Evolutionary conservation across 1,284 basidiomycete species (phyloP).

Genomic region (Irpex sp.): DNA sequence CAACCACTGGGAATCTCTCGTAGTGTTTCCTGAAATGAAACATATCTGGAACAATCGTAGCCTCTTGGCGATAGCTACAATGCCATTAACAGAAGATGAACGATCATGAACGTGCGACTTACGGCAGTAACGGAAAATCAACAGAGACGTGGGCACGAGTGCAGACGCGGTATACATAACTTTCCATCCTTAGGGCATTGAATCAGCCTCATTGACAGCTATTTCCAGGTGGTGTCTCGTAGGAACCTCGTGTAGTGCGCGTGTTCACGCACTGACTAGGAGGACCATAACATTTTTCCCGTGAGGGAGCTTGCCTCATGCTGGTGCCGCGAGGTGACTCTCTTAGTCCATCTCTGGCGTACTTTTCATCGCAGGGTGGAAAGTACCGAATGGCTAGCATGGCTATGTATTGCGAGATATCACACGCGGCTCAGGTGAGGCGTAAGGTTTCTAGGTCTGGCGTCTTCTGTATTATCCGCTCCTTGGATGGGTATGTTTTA

Average conservation of each 20-base stretch:
- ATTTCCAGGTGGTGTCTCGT: not conserved
- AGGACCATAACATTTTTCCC: not conserved
- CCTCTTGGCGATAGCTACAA: not conserved
- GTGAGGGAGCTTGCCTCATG: not conserved
- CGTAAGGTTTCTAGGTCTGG: not conserved
- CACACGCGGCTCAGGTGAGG: not conserved
- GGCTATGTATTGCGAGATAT: not conserved
- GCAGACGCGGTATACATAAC: not conserved
- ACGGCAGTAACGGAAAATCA: not conserved
- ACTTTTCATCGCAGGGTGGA: not conserved
- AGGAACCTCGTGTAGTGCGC: not conserved
- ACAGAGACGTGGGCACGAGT: not conserved
- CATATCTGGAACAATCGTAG: not conserved
- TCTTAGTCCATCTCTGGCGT: not conserved
- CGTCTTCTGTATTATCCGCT: not conserved
- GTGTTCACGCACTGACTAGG: not conserved
- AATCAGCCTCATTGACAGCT: not conserved
- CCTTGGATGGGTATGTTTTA: not conserved
- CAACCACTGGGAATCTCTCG: not conserved
- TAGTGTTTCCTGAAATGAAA: not conserved
- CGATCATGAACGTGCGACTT: not conserved
- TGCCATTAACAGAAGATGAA: not conserved
- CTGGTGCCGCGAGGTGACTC: not conserved
- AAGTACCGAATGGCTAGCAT: not conserved
- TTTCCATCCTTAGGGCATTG: not conserved